phyloP scores from a whole-genome alignment of 2,329 filamentous ascomycete species.

The Penicillium capsulatum region DNA sequence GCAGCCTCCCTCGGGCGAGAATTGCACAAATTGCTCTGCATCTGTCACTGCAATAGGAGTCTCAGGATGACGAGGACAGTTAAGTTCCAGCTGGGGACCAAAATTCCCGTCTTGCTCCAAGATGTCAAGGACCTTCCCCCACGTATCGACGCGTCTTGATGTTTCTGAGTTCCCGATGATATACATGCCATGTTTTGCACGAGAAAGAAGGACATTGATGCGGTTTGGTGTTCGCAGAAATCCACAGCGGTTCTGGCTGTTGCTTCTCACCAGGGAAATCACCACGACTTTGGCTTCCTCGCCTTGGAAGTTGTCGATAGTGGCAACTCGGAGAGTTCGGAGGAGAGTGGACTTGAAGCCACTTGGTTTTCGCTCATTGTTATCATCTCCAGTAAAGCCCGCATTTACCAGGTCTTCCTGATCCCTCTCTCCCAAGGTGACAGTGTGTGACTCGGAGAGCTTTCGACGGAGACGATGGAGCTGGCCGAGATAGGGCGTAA shows the following conservation, averaged over 20 bases:
- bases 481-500: conserved; percentile 60
- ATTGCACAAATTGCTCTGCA: conserved; percentile 55
- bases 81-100: conserved; percentile 51
- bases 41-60: conserved; percentile 48
- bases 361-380: conserved; percentile 8
- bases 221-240: conserved; percentile 65
- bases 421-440: conserved; percentile 63
- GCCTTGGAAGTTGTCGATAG: conserved; percentile 72
- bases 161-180: conserved; percentile 64
- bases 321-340: conserved; percentile 55
- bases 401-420: conserved; percentile 49
- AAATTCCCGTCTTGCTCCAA: conserved; percentile 47
- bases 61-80: conserved; percentile 59
- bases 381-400: conserved; percentile 30
- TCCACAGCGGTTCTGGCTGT: conserved; percentile 54
- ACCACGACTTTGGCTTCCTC: conserved; percentile 70
- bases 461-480: conserved; percentile 44
- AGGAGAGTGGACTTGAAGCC: conserved; percentile 44
- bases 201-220: conserved; percentile 64
- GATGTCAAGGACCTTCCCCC: conserved; percentile 55
- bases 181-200: conserved; percentile 67
- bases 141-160: conserved; percentile 57
- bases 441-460: conserved; percentile 50
- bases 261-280: conserved; percentile 67
- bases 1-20: conserved; percentile 62